Percentiles rank a stretch among this genome's conserved stretches.
Conservation (phyloP, 495 filamentous ascomycete genomes). For the Annulohypoxylon stygium region DNA sequence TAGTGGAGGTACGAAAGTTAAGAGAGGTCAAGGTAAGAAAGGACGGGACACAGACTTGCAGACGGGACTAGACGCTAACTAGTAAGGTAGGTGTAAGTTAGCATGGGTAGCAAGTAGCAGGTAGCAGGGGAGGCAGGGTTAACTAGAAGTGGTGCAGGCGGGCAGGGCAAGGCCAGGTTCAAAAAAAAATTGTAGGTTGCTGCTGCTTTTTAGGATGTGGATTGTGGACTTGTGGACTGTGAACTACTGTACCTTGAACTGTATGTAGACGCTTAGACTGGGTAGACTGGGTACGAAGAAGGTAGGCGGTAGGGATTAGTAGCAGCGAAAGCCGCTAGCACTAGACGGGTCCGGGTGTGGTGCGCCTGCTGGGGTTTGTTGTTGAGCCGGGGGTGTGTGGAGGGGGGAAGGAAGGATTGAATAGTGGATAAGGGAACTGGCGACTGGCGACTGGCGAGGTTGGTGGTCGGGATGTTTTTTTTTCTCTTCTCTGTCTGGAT, state of each 20-base stretch:
- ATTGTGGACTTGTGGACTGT: constrained; percentile 27
- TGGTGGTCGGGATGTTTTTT: constrained; percentile 33
- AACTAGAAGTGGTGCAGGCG: constrained; percentile 16
- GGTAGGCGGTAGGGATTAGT: constrained; percentile 40
- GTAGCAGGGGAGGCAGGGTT: constrained; percentile 16
- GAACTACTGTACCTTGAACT: constrained; percentile 21
- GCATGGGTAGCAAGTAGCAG: constrained; percentile 30
- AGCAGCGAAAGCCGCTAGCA: constrained; percentile 48
- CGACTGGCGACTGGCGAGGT: constrained; percentile 36
- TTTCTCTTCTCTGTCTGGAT: neutral
- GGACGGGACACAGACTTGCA: constrained; percentile 51
- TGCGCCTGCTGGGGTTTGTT: constrained; percentile 48
- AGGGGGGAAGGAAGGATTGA: constrained; percentile 43
- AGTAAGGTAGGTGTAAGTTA: constrained; percentile 50
- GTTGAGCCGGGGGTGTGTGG: constrained; percentile 48
- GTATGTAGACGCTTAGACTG: constrained; percentile 8
- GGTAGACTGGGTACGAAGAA: constrained; percentile 12
- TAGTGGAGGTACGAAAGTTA: constrained; percentile 56
- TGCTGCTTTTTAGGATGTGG: constrained; percentile 44
- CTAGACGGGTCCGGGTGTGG: constrained; percentile 47
- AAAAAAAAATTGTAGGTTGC: constrained; percentile 19
- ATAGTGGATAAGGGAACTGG: constrained; percentile 41
- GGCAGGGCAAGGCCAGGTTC: constrained; percentile 25
- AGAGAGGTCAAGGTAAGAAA: constrained; percentile 53
- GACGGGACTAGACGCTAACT: constrained; percentile 48